Base-by-base conservation (phyloP, 2,329 filamentous ascomycete genomes). In the Aureobasidium sp. region DNA sequence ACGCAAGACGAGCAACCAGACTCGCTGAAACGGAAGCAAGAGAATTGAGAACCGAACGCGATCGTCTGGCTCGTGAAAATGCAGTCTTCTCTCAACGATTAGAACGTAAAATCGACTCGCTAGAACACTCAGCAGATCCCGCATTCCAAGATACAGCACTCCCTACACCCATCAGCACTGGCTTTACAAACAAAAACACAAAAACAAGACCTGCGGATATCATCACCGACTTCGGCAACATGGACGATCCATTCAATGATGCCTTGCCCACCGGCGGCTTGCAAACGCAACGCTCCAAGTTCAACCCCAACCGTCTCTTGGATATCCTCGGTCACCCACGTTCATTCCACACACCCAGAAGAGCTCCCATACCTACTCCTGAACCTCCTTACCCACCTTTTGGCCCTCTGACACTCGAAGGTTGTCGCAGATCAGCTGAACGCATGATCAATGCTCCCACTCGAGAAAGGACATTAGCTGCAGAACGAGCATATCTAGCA, bases 51-150 rank as follows among this genome's bases (percentile, higher is more conserved):
- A 7, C 15, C 27, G 55, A 47, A 36, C 42, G 55, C 20, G 31
- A 59, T 27, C 55, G 55, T 29, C 42, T 59, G 20, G 29, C 42
- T 13, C 38, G 55, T 18, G 55, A 58, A 23, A 58, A 58, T 18
- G 29, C 40, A 58, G 15, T 23, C 7, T 27, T 58, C 27, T 18
- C 25, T 7, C 27, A 45, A 25, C 55, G 27, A 33, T n/a, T 47
- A 18, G 55, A 58, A 47, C 55, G 31, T 20, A 45, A 36, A 25
- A 47, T 47, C 13, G 55, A 59, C 20, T 15, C 27, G 7, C 15
- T 47, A 20, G 55, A 59, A 11, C 40, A 58, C 40, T n/a, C 38
- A 9, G n/a, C n/a, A n/a, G n/a, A n/a, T n/a, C n/a, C n/a, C n/a
- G n/a, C n/a, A n/a, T 3, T 33, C 7, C 18, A 5, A 18, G 40